A percentile compares a stretch with the other conserved stretches of the same genome.
Conservation (phyloP, 2,329 filamentous ascomycete genomes). For the Trichocomaceae sp. region DNA sequence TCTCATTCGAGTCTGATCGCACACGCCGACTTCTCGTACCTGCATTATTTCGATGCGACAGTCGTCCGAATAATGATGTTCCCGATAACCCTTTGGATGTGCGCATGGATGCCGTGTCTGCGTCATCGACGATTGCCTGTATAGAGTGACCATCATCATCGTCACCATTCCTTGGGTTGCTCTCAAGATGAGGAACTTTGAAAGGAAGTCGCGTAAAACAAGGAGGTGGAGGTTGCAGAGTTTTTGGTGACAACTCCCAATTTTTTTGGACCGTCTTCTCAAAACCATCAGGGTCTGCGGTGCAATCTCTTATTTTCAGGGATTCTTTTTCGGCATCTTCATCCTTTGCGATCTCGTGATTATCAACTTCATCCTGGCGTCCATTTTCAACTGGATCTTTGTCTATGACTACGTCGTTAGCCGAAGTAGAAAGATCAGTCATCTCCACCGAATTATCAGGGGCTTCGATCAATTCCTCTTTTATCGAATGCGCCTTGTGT, state of each 20-base stretch:
- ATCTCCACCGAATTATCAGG: constrained; percentile 4
- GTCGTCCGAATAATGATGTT: constrained; percentile 20
- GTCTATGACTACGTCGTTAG: background rate
- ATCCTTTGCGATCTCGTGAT: background rate
- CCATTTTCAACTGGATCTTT: background rate
- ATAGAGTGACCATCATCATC: constrained; percentile 56
- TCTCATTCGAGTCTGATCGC: constrained; percentile 32
- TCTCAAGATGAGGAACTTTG: constrained; percentile 18
- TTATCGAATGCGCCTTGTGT: background rate
- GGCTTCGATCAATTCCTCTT: background rate
- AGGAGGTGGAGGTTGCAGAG: background rate
- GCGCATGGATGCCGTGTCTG: constrained; percentile 25
- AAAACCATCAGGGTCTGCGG: background rate
- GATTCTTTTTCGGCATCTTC: background rate
- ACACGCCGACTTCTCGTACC: constrained; percentile 16
- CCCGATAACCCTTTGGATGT: constrained; percentile 27
- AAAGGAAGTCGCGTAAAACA: constrained; percentile 15
- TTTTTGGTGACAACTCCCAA: background rate
- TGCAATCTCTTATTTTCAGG: background rate
- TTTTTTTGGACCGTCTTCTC: background rate
- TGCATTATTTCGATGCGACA: constrained; percentile 17
- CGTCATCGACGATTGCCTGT: constrained; percentile 52
- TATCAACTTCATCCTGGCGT: background rate
- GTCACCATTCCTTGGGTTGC: constrained; percentile 34
- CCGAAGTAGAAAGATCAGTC: background rate